Evolutionary conservation across 306 rosid species (phyloP), one percentile per base, ranked within the genome.

Genomic region (Delonix regia): DNA sequence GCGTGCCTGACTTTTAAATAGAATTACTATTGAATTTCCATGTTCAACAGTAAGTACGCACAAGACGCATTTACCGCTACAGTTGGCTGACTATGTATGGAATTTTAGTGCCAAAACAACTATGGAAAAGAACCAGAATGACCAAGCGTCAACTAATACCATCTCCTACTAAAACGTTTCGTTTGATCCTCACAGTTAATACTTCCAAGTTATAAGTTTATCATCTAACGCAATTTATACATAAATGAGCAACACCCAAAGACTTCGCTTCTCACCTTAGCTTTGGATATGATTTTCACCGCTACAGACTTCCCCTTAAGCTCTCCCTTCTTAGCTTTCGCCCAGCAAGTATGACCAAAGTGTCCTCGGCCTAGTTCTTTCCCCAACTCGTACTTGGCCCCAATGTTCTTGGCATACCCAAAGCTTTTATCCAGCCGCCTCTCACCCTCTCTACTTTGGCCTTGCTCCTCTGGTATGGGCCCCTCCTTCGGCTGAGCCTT

Each of bases 321-420:
- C 74, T 88, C 91, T 44, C 97, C 99, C 63, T 89, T 94, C 85
- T 86, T 92, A n/a, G 92, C 92, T 55, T 85, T 92, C 2, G 97
- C 97, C 91, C 85, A 78, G 59, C 96, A 91, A 64, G 97, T 94
- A 47, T 92, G 97, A 77, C 99, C 97, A 56, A 94, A 92, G 88
- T 94, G 99, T 38, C 99, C 99, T 75, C 99, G 89, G 25, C 99
- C 99, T 41, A 92, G 86, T 86, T 92, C 97, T 71, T 86, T 94
- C 79, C 97, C 99, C 42, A 94, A 69, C 83, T 94, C 99, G 39
- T 88, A 94, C 72, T 84, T 90, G 0, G 95, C 94, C 51, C 89
- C 95, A 69, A 92, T 83, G 85, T 92, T 91, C 88, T 87, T 92
- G 15, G 80, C 84, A 80, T 87, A 94, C 9, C 97, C 99, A 72